Percentiles rank a stretch among this genome's conserved stretches.
phyloP scores from a whole-genome alignment of 192 early-diverging fungal species.

The Dissophora globulifera region DNA sequence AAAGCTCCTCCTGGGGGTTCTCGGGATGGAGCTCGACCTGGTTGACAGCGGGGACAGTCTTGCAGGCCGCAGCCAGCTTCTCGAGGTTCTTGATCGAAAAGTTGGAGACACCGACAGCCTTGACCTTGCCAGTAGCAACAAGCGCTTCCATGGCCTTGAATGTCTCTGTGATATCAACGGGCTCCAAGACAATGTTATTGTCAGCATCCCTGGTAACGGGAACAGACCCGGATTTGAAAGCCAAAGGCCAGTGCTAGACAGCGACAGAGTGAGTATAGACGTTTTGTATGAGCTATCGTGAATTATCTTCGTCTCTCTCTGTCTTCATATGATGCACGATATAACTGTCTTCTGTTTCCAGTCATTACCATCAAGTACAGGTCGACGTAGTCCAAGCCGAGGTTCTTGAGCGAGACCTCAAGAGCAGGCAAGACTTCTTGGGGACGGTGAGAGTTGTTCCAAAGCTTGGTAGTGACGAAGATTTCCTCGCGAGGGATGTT shows the following conservation, averaged over 20 bases:
- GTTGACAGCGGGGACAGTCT: constrained; percentile 83
- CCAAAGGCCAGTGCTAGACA: constrained; percentile 82
- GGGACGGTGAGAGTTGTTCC: constrained; percentile 64
- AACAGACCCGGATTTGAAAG: constrained; percentile 53
- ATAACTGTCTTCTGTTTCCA: no score
- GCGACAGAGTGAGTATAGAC: neutral
- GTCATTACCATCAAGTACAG: constrained; percentile 70
- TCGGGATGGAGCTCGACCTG: constrained; percentile 90
- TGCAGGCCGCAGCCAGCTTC: constrained; percentile 70
- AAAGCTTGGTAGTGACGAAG: constrained; percentile 83
- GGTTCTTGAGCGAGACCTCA: constrained; percentile 71
- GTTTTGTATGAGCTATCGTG: neutral
- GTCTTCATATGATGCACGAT: no score
- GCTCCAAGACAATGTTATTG: constrained; percentile 47
- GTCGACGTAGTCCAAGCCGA: constrained; percentile 82
- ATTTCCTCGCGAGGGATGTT: constrained; percentile 75
- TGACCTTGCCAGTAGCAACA: constrained; percentile 73
- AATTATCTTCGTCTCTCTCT: neutral
- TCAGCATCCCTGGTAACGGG: constrained; percentile 42
- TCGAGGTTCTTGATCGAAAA: constrained; percentile 70
- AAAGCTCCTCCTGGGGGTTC: constrained; percentile 74
- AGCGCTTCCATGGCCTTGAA: constrained; percentile 88
- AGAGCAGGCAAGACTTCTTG: constrained; percentile 70
- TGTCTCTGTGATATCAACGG: constrained; percentile 74
- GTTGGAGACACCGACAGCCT: constrained; percentile 90